Base-by-base conservation (phyloP, 768 basidiomycete genomes). In the Solioccasus polychromus region DNA sequence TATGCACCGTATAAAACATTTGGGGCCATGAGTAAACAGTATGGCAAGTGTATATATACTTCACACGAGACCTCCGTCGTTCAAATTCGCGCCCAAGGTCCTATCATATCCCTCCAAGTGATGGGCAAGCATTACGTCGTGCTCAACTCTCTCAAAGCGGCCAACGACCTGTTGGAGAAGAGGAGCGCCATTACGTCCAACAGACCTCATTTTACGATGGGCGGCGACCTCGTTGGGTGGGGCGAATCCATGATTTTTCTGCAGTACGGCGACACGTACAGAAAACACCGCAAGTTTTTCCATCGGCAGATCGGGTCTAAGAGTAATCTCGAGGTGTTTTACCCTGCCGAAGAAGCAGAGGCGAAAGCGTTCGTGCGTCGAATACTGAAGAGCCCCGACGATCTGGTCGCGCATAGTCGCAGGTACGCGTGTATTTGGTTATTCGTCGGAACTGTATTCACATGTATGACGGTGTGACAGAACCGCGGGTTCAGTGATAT, bases 1-100 rank as follows among this genome's bases (percentile, higher is more conserved):
- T 63, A 70, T 29, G 63, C 68, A 37, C 73, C 75, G 45, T 80
- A 78, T 75, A 45, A 75, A 14, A 75, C 73, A 0, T 78, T 78
- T 45, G 68, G 71, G 5, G 63, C 66, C 24, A 31, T 55, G 48
- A 25, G 28, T 29, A 66, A 75, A 50, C 61, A 62, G 58, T 81
- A 72, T 50, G 81, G 81, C 73, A 54, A 47, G 69, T 59, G 30
- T 24, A 5, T 15, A 24, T 9, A 17, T 14, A 5, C 35, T 17
- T 25, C 35, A 45, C 17, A 15, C 23, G n/a, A n/a, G 41, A 47
- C 19, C 29, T 17, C 5, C 15, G 2, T 39, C 6, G 15, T 8
- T 44, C 5, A 46, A 26, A 4, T 31, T 31, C 3, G 49, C 73
- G 38, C 54, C 2, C 14, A 29, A 59, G 57, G 57, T 9, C 36